phyloP scores from a whole-genome alignment of 495 filamentous ascomycete species.

The Tricharina praecox region DNA sequence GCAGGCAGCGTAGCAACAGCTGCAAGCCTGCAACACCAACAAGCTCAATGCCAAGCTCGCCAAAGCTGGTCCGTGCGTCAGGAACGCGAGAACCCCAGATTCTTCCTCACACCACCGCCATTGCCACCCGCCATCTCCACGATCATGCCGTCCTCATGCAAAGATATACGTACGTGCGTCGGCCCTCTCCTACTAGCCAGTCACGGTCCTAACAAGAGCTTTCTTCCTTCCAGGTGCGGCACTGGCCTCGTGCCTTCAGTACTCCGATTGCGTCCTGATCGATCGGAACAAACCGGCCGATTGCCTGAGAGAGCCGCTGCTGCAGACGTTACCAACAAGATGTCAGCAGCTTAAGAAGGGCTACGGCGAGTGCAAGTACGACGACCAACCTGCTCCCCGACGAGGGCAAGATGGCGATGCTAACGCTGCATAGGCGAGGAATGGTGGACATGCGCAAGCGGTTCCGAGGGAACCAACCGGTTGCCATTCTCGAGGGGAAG shows the following conservation, averaged over 20 bases:
- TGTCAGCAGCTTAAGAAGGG: conserved; percentile 89
- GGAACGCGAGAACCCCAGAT: too few species aligned
- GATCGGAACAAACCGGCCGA: conserved; percentile 71
- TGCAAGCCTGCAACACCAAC: too few species aligned
- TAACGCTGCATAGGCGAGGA: conserved; percentile 42
- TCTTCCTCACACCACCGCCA: too few species aligned
- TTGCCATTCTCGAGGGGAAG: conserved; percentile 43
- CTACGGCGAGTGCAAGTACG: conserved; percentile 76
- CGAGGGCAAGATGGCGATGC: conserved; percentile 1
- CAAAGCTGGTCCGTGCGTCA: too few species aligned
- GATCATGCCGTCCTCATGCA: conserved; percentile 87
- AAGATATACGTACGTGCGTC: conserved; percentile 66
- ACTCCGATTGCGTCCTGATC: conserved; percentile 88
- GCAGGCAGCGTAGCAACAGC: too few species aligned
- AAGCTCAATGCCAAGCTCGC: too few species aligned
- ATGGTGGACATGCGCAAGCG: conserved; percentile 98
- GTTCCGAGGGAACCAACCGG: conserved; percentile 86
- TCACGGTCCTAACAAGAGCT: conserved; percentile 4
- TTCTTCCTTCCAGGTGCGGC: conserved; percentile 49
- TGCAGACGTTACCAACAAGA: conserved; percentile 59
- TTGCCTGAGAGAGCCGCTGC: conserved; percentile 65
- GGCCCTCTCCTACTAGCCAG: not conserved
- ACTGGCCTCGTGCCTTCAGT: conserved; percentile 80
- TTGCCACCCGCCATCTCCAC: too few species aligned
- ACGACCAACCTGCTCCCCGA: conserved; percentile 6